Evolutionary conservation across 1,284 basidiomycete genomes (phyloP).

Genomic region (Ceratobasidium sp.): DNA sequence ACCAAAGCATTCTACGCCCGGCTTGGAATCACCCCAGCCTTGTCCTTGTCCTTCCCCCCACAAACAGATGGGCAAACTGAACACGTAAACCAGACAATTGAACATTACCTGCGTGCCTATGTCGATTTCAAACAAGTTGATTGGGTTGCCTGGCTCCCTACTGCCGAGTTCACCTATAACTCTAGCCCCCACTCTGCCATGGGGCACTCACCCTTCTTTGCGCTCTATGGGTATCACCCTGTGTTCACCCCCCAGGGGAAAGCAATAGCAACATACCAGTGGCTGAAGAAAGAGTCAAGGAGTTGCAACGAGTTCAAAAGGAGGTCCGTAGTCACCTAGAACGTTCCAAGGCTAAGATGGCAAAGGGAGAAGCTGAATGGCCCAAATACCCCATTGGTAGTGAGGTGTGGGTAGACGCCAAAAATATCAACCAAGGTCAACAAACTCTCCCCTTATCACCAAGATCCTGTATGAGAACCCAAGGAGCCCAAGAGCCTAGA

Average conservation of each 20-base stretch:
- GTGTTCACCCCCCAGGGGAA: neutral
- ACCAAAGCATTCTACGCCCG: constrained; percentile 44
- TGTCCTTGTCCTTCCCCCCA: constrained; percentile 50
- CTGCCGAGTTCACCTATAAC: constrained; percentile 46
- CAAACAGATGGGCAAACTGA: constrained; percentile 53
- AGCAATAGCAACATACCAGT: neutral
- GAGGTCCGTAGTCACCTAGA: neutral
- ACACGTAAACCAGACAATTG: constrained; percentile 49
- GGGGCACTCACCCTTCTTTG: constrained; percentile 47
- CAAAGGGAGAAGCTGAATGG: neutral
- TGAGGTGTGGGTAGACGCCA: constrained; percentile 48
- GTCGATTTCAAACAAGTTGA: constrained; percentile 44
- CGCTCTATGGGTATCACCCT: neutral
- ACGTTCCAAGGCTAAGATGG: neutral
- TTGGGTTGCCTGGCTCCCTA: constrained; percentile 45
- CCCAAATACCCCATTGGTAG: neutral
- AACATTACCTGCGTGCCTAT: constrained; percentile 46
- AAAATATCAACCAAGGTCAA: constrained; percentile 50
- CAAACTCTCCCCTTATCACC: constrained; percentile 46
- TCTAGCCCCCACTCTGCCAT: constrained; percentile 37
- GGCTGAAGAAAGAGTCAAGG: neutral
- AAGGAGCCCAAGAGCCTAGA: constrained; percentile 27
- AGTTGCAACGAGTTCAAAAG: neutral
- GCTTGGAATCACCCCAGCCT: constrained; percentile 41
- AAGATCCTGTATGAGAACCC: neutral